These are phyloP conservation scores for Saccharomyces pastorianus DNA, from an alignment of 1,139 yeast species.

Conservation along the genomic window DNA sequence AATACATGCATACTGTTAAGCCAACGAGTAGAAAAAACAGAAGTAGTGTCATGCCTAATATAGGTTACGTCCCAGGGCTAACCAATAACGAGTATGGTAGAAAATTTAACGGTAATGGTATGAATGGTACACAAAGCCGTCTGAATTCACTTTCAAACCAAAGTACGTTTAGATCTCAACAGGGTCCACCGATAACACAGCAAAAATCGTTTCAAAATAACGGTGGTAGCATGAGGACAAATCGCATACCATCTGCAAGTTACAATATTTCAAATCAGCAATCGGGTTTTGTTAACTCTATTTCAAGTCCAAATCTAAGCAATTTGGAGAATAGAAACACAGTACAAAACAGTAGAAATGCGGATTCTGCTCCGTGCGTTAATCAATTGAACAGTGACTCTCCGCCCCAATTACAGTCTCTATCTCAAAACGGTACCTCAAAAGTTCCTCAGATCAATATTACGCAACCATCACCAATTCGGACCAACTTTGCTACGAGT, in stretches of 20 bases:
- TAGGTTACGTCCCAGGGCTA: slow-evolving; percentile 28
- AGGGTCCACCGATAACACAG: background rate
- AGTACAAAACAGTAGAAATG: background rate
- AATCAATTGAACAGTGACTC: background rate
- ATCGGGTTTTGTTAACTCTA: slow-evolving; percentile 2
- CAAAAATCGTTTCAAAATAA: slow-evolving; percentile 1
- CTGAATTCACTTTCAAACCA: slow-evolving; percentile 11
- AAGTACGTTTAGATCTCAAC: slow-evolving; percentile 7
- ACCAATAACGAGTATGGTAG: slow-evolving; percentile 13
- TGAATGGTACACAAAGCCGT: slow-evolving; percentile 9
- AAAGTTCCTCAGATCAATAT: background rate
- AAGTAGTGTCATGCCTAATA: slow-evolving; percentile 22
- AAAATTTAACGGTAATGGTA: slow-evolving; percentile 6
- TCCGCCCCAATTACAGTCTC: background rate
- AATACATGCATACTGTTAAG: slow-evolving; percentile 19
- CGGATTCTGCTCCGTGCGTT: background rate
- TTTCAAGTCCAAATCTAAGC: background rate
- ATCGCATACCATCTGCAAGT: background rate
- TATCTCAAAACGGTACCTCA: background rate
- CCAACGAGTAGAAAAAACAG: slow-evolving; percentile 31
- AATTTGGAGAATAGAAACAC: background rate
- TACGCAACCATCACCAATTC: slow-evolving; percentile 1
- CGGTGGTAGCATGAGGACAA: background rate
- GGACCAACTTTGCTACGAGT: background rate
- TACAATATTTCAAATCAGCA: background rate